Evolutionary conservation across 164 flowering plant genomes (phyloP).

Genomic region (Magnolia officinalis): DNA sequence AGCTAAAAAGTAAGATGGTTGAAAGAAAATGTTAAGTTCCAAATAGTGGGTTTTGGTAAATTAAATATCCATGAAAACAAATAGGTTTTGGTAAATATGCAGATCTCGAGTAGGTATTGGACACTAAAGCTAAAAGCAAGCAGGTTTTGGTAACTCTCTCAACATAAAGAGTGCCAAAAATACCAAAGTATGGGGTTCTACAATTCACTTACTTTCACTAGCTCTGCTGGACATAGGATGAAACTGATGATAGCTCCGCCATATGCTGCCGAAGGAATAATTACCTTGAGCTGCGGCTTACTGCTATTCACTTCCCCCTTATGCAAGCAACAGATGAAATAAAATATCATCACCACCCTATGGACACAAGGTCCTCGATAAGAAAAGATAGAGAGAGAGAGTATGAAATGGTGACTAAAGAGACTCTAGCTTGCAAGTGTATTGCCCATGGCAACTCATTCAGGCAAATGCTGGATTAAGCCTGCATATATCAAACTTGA

Average conservation of each 20-base stretch:
- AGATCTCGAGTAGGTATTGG: not conserved
- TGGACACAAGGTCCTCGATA: not conserved
- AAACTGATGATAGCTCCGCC: conserved; percentile 82
- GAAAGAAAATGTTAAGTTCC: no score
- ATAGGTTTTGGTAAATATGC: no score
- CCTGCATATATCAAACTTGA: not conserved
- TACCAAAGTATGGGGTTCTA: not conserved
- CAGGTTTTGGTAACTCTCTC: not conserved
- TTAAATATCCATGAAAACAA: no score
- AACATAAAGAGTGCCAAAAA: not conserved
- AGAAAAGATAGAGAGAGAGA: conserved; percentile 1
- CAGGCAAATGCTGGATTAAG: not conserved
- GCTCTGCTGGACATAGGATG: conserved; percentile 81
- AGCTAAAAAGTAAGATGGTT: no score
- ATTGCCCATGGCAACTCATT: not conserved
- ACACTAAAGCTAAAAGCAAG: not conserved
- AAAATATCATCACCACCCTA: not conserved
- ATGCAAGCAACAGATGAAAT: conserved; percentile 4
- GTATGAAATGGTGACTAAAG: not conserved
- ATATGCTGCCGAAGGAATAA: conserved; percentile 77
- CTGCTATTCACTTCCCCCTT: conserved; percentile 50
- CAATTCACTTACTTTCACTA: conserved; percentile 62
- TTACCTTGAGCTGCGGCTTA: conserved; percentile 56
- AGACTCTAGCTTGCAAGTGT: not conserved
- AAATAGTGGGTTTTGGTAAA: no score